Evolutionary conservation across 371 early-diverging fungal genomes (phyloP), one percentile per base, ranked within the genome.

Genomic region (Batrachochytrium dendrobatidis): DNA sequence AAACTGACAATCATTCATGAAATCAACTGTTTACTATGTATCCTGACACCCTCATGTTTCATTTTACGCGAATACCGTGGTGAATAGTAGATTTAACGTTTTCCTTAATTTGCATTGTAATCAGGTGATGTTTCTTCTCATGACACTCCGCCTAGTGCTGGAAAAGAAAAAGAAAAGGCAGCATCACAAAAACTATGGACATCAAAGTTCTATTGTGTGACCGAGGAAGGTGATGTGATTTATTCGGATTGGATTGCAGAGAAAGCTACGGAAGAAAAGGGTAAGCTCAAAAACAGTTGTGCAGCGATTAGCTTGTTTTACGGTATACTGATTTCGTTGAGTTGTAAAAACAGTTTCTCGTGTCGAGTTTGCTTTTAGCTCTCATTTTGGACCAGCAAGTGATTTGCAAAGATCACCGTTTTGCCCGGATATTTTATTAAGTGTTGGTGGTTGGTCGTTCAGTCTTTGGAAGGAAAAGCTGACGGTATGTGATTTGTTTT

Each of bases 211-310:
- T 81, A 58, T 62, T 72, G 73, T 39, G 71, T 77, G 2, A 79
- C 79, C 0, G 81, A 81, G 62, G 82, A 82, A 66, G 82, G 82
- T 0, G 82, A 82, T 53, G 63, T 82, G 32, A 69, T 79, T 10
- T 75, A 68, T 34, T 63, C 79, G 1, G 78, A 82, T 54, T 80
- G 80, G 81, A 59, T 72, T 20, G 62, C 68, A 6, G 77, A 79
- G 56, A 76, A 82, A 65, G 53, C 68, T 18, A 71, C 49, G 33
- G 77, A 76, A 46, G 80, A 82, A 31, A 76, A 77, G 64, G 74
- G 74, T 68, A 46, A 22, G 64, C 33, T n/a, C n/a, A n/a, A n/a
- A n/a, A n/a, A n/a, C n/a, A n/a, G n/a, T n/a, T n/a, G n/a, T n/a
- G n/a, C n/a, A n/a, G n/a, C n/a, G n/a, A n/a, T 39, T 39, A 20